Evolutionary conservation across 805 yeast species (phyloP).

Genomic region (Limtongia smithiae): DNA sequence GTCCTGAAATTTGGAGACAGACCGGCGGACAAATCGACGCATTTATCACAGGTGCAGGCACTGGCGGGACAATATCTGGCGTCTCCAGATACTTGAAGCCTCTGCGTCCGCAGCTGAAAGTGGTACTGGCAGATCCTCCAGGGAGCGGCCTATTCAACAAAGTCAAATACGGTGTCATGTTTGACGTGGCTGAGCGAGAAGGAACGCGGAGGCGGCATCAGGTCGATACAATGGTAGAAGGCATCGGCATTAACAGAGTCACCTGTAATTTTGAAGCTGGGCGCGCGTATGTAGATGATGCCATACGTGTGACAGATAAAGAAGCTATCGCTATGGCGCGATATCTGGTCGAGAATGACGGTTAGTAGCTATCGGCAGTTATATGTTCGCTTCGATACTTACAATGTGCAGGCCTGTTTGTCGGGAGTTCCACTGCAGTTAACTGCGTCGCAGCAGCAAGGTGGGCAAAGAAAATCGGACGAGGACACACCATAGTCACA

Average conservation of each 20-base stretch:
- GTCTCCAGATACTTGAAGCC: conserved; percentile 71
- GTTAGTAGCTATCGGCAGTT: too few species aligned
- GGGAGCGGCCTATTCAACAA: conserved; percentile 89
- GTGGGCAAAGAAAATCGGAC: conserved; percentile 48
- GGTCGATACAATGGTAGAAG: conserved; percentile 92
- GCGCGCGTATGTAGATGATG: conserved; percentile 66
- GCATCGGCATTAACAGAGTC: conserved; percentile 84
- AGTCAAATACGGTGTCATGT: conserved; percentile 89
- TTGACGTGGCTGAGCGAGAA: conserved; percentile 80
- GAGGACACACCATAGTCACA: conserved; percentile 71
- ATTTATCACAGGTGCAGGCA: conserved; percentile 90
- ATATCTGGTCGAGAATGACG: conserved; percentile 74
- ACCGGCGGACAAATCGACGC: conserved; percentile 61
- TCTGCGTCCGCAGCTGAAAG: conserved; percentile 42
- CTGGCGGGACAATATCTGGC: conserved; percentile 97
- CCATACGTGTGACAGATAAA: conserved; percentile 71
- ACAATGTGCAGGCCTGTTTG: conserved; percentile 56
- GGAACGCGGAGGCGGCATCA: conserved; percentile 94
- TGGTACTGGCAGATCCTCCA: conserved; percentile 88
- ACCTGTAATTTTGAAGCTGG: conserved; percentile 78
- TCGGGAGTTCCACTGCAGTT: conserved; percentile 91
- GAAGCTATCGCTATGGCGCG: conserved; percentile 89
- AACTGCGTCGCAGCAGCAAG: conserved; percentile 86
- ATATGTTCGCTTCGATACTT: too few species aligned
- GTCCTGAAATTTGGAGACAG: conserved; percentile 87